Evolutionary conservation across 768 basidiomycete genomes (phyloP), one percentile per base, ranked within the genome.

Genomic region (Panaeolus papilionaceus): DNA sequence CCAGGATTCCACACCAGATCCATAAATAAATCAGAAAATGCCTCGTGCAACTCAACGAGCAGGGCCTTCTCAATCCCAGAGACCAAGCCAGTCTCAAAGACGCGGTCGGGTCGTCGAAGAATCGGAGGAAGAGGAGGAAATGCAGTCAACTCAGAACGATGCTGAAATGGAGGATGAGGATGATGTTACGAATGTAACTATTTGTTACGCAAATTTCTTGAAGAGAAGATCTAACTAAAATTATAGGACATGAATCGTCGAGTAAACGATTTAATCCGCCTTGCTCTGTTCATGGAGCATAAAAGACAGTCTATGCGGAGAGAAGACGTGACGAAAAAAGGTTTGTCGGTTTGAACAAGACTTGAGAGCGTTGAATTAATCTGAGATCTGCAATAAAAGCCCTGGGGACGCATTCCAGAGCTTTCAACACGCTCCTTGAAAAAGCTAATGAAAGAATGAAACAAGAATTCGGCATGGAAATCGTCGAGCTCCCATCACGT

Each of bases 251-350:
- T 89, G 26, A 79, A 82, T n/a, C 84, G 86, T 63, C 89, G 87
- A 75, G 92, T 92, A 0, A 83, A 85, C 62, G 88, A 90, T 63
- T 84, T 97, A 38, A 92, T 92, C 10, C 86, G 95, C 18, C 83
- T 94, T 26, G 93, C 94, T 2, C 81, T 98, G 47, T 96, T 95
- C 76, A 84, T 82, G 4, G 95, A 97, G 75, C 88, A 92, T 65
- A 88, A 84, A 74, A 84, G 93, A 63, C 77, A 80, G 11, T 83
- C 88, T 2, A 77, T 98, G 62, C 85, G 86, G 42, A 83, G 94
- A 45, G 92, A 95, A n/a, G 95, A 97, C 45, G 92, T 96, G 62
- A 88, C 84, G 44, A 96, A 95, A 79, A 93, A 93, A 83, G 88
- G 96, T 90, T 65, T 62, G 10, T 68, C 28, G 6, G 54, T 18